phyloP scores from a whole-genome alignment of 2,329 filamentous ascomycete species.

The Colletotrichum melonis region DNA sequence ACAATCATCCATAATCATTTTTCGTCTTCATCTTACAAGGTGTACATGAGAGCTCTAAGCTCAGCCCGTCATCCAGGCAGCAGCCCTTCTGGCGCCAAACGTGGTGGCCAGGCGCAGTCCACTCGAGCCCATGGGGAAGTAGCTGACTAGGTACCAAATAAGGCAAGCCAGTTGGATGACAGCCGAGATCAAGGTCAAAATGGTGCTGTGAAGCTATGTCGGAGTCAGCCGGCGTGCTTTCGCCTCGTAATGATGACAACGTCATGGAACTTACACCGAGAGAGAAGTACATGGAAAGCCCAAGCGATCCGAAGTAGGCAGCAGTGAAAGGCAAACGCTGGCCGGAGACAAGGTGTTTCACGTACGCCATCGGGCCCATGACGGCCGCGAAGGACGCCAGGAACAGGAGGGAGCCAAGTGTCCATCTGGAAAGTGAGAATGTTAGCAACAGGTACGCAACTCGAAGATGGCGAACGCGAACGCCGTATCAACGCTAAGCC shows the following conservation, averaged over 20 bases:
- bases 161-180: constrained; percentile 86
- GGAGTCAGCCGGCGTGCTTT: constrained; percentile 39
- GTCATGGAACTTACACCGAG: constrained; percentile 78
- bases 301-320: constrained; percentile 94
- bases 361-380: constrained; percentile 89
- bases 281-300: constrained; percentile 89
- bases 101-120: constrained; percentile 87
- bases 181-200: constrained; percentile 87
- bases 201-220: constrained; percentile 79
- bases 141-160: constrained; percentile 94
- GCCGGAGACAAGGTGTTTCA: constrained; percentile 85
- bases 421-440: constrained; percentile 76
- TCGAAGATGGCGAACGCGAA: background rate
- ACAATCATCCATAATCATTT: background rate
- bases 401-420: constrained; percentile 90
- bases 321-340: constrained; percentile 91
- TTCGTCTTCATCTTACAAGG: background rate
- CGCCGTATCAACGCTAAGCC: background rate
- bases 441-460: constrained; percentile 39
- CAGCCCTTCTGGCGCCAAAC: constrained; percentile 85
- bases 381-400: constrained; percentile 92
- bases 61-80: constrained; percentile 87
- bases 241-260: background rate
- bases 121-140: constrained; percentile 96
- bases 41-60: background rate